Base-by-base conservation (phyloP, 73 alveolate genomes). In the Paraurostyla sp. region DNA sequence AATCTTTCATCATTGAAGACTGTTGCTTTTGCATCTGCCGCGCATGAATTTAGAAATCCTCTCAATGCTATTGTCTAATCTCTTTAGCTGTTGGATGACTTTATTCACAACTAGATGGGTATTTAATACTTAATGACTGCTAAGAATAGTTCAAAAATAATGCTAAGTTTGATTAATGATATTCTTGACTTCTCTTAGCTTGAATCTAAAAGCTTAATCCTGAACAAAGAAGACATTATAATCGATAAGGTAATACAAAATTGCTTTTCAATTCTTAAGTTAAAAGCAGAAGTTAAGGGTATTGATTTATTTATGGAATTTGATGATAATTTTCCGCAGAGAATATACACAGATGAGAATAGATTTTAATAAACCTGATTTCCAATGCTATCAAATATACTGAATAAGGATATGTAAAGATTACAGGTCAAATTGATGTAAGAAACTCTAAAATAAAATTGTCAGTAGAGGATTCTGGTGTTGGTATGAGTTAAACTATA, bases 41-140 rank as follows among this genome's bases (percentile, higher is more conserved):
- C 94, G 45, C 94, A 87, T 41, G 94, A 87, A 60, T 83, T 87
- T 29, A 50, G 93, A 41, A 87, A 36, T 41, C 90, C 93, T 41
- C 33, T 82, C 4, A 58, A 87, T 91, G 73, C 80, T 4, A 41
- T 87, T 18, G 23, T 83, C 7, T 90, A 90, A 16, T 18, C 58
- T 6, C 46, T 27, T 11, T 25, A 81, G 13, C 58, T 84, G 50
- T 16, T 87, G 25, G 6, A 60, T 60, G 62, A 62, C 6, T 76
- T 13, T 18, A 41, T 33, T 18, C 33, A 51, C 22, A 0, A 27
- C 16, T 4, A 29, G 45, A 15, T 22, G 33, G 42, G 85, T 15
- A 25, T 85, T 13, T 35, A 38, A 46, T 83, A 38, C 49, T 30
- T 83, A n/a, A 18, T 38, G 46, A 84, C 91, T 15, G 56, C 76